Conservation (phyloP, 148 eudicot species). For the Selenicereus undatus region DNA sequence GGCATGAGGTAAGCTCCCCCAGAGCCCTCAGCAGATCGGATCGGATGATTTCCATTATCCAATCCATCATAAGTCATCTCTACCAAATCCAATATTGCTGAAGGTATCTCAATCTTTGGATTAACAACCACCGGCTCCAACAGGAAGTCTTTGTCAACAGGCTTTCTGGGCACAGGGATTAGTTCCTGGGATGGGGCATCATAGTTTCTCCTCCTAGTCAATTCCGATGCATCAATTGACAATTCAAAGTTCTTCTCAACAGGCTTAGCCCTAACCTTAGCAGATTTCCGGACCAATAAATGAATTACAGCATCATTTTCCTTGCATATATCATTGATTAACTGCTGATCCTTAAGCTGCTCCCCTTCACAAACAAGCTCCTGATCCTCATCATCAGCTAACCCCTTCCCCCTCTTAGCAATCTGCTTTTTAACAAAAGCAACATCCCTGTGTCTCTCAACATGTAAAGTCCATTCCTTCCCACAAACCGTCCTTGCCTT, state of each 20-base stretch:
- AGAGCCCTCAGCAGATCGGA: conserved; percentile 85
- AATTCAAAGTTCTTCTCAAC: conserved; percentile 3
- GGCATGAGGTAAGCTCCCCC: conserved; percentile 50
- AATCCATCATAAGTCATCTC: conserved; percentile 54
- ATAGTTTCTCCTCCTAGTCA: conserved; percentile 14
- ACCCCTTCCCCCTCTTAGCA: conserved; percentile 43
- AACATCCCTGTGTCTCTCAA: conserved; percentile 58
- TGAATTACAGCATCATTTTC: conserved; percentile 68
- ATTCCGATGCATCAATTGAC: background rate
- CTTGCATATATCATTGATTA: conserved; percentile 63
- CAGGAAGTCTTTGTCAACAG: conserved; percentile 25
- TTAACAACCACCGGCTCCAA: conserved; percentile 65
- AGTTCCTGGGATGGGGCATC: conserved; percentile 25
- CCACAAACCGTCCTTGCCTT: conserved; percentile 67
- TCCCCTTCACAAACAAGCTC: conserved; percentile 71
- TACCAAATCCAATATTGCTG: conserved; percentile 44
- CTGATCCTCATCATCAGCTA: conserved; percentile 53
- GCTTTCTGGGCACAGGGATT: background rate
- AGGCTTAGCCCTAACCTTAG: conserved; percentile 51
- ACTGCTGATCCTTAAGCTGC: conserved; percentile 60
- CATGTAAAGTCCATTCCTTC: conserved; percentile 59
- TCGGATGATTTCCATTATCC: conserved; percentile 49
- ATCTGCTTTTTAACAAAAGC: conserved; percentile 70
- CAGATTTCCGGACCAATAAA: conserved; percentile 62
- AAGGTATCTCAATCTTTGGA: conserved; percentile 50